Percentiles rank a stretch among this genome's conserved stretches.
phyloP scores from a whole-genome alignment of 192 early-diverging fungal genomes.

The Podila clonocystis region DNA sequence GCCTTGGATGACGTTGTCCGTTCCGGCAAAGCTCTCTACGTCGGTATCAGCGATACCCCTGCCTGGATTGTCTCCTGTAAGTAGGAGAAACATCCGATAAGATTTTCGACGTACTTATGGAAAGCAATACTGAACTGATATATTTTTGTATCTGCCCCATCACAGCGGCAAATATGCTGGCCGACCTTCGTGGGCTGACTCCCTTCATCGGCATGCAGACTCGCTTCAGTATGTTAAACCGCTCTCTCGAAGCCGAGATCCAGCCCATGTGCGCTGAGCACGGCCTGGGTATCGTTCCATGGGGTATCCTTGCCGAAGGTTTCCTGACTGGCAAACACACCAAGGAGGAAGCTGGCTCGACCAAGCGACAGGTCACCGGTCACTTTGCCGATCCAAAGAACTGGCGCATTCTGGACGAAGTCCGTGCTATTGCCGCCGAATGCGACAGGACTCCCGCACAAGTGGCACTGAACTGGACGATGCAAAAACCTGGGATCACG shows the following conservation, averaged over 20 bases:
- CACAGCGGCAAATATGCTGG: conserved; percentile 35
- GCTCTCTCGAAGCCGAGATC: conserved; percentile 44
- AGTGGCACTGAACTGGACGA: conserved; percentile 60
- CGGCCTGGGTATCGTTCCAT: conserved; percentile 56
- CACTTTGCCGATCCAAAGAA: conserved; percentile 32
- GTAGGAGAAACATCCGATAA: not conserved
- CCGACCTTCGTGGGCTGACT: conserved; percentile 39
- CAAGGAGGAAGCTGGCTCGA: not conserved
- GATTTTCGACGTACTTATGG: too few relatives aligned
- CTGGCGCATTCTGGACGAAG: conserved; percentile 56
- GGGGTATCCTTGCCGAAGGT: conserved; percentile 65
- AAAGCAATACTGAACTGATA: too few relatives aligned
- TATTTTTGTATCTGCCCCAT: not conserved
- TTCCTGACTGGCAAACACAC: conserved; percentile 55
- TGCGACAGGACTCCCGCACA: conserved; percentile 50
- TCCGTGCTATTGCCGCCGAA: conserved; percentile 53
- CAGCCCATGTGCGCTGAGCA: conserved; percentile 47
- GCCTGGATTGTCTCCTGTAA: conserved; percentile 66
- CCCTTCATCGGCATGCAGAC: conserved; percentile 48
- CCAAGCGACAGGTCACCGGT: conserved; percentile 6
- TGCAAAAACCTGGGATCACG: conserved; percentile 56
- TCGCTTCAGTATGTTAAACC: conserved; percentile 37
- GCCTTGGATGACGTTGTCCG: conserved; percentile 74
- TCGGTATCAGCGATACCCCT: conserved; percentile 54
- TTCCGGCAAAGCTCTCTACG: conserved; percentile 69